Evolutionary conservation across 1,284 basidiomycete genomes (phyloP), one percentile per base, ranked within the genome.

Genomic region (Moesziomyces sp.): DNA sequence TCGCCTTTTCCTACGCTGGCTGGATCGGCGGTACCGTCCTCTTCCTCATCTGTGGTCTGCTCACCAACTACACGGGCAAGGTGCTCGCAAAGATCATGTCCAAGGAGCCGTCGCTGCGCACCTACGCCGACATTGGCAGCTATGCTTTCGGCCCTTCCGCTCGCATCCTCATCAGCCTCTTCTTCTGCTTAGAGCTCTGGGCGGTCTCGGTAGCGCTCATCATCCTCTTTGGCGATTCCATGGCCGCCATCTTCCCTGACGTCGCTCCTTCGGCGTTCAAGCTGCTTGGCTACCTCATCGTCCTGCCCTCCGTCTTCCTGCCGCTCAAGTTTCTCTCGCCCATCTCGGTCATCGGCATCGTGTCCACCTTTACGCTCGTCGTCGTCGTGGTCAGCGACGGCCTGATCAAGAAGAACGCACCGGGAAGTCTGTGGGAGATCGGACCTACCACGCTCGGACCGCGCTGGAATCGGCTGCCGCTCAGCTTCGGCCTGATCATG

Each of bases 401-500:
- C 0, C 86, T 93, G 49, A 88, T 90, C 56, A 94, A 95, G 85
- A 84, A 84, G n/a, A 86, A 90, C 26, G 86, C 89, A 10, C 94
- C 94, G 0, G 95, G 95, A 10, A 93, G 92, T 67, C 84, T 98
- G 3, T 91, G 90, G 87, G 86, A 87, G 49, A 91, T 92, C 3
- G 90, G 90, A 38, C 85, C 87, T 16, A 97, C 94, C 0, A 88
- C 87, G n/a, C 72, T 90, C 13, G 87, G 87, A 0, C 87, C 92
- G 28, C 87, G 88, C 47, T 86, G 85, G 85, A 55, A 87, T 81
- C 76, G 85, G 84, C 62, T 88, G 82, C 83, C 89, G 72, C 84
- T 79, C 71, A 90, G 66, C 84, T 97, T 94, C 81, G 95, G 95
- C 3, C 86, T 98, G 58, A 91, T 97, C 82, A 94, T 98, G 91